Evolutionary conservation across 495 filamentous ascomycete species (phyloP), one percentile per base, ranked within the genome.

Genomic region (Massariosphaeria phaeospora): DNA sequence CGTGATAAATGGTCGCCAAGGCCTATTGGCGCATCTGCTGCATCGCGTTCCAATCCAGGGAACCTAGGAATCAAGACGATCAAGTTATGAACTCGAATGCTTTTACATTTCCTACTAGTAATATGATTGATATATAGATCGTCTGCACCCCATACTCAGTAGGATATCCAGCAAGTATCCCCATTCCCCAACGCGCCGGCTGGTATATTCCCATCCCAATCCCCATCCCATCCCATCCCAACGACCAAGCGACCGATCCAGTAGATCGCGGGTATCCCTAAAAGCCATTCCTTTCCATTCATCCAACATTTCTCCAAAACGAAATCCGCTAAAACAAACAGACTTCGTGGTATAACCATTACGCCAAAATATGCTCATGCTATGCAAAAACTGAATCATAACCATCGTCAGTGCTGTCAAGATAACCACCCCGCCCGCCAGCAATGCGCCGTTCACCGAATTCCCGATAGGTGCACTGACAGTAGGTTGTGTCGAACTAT

Each of bases 251-350:
- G 17, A 47, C 26, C 27, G 26, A 33, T 31, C 2, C 43, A 23
- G 25, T 15, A 30, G 10, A 29, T 54, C 51, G 41, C 33, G 52
- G 52, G 52, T 55, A 55, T 55, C 42, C 18, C 20, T n/a, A n/a
- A n/a, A n/a, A n/a, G n/a, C n/a, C n/a, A n/a, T 49, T 38, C 46
- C 15, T 23, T 24, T 23, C 9, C 29, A 48, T 8, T 9, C 8
- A 27, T 21, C 2, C 29, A 26, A 48, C 26, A 13, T 17, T 18
- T 2, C 33, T 34, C 27, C 24, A 21, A n/a, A 29, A 45, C 18
- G 31, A 15, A 20, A 33, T 40, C n/a, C 38, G 20, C 15, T 21
- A 18, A 31, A 7, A 31, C 13, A 39, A 39, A 7, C 5, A 39
- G 13, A 39, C 35, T 12, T 39, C n/a, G 18, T 40, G 17, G 24